Percentiles rank a stretch among this genome's conserved stretches.
phyloP scores from a whole-genome alignment of 768 basidiomycete species.

The Suillus sp. region DNA sequence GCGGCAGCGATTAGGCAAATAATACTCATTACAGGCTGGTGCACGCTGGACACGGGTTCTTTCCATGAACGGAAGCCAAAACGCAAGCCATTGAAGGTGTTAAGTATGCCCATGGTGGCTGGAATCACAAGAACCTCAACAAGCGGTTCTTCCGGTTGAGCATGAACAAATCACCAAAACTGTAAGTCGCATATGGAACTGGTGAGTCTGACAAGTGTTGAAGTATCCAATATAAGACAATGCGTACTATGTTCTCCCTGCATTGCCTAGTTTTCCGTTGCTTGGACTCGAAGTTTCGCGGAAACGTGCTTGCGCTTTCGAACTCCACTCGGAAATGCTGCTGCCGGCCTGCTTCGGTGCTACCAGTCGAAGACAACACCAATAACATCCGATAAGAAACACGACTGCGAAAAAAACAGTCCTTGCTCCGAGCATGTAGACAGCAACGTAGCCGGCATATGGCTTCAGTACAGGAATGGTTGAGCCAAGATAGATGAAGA shows the following conservation, averaged over 20 bases:
- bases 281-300: neutral
- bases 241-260: neutral
- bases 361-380: neutral
- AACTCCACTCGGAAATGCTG: neutral
- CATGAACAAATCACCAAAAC: neutral
- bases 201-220: neutral
- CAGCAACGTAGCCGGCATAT: neutral
- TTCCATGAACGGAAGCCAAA: neutral
- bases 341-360: neutral
- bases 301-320: neutral
- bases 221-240: neutral
- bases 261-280: neutral
- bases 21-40: neutral
- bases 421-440: neutral
- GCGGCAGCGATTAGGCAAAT: rapidly evolving
- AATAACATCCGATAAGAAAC: neutral
- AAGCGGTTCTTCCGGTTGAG: neutral
- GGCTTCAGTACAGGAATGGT: neutral
- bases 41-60: too few species aligned
- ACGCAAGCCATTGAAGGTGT: neutral
- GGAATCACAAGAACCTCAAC: neutral
- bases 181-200: neutral
- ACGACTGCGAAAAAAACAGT: neutral
- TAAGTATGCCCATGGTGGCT: neutral
- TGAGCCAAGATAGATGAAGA: neutral